Conservation (phyloP, 192 early-diverging fungal species). For the Coemansia sp. region DNA sequence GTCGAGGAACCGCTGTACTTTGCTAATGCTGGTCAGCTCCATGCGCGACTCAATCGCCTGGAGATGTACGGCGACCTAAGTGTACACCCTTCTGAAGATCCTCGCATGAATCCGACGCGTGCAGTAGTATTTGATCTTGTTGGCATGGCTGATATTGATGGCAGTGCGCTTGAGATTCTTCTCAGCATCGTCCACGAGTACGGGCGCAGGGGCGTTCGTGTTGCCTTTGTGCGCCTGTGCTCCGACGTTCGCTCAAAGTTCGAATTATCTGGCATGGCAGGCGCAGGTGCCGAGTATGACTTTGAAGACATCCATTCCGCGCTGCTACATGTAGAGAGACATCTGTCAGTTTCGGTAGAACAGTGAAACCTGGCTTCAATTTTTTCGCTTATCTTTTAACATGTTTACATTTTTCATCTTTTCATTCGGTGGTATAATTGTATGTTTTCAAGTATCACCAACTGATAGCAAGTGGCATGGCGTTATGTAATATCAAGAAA, state of each 20-base stretch:
- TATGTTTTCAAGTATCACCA: too few relatives aligned
- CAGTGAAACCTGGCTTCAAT: not conserved
- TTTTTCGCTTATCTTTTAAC: not conserved
- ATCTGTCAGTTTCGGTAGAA: constrained; percentile 19
- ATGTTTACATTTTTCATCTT: not conserved
- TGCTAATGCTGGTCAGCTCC: constrained; percentile 95
- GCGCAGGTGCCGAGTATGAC: constrained; percentile 65
- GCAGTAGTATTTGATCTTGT: constrained; percentile 91
- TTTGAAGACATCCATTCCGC: constrained; percentile 71
- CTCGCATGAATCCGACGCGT: constrained; percentile 70
- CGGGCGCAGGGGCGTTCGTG: constrained; percentile 72
- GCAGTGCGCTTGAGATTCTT: constrained; percentile 87
- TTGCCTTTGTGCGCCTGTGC: constrained; percentile 90
- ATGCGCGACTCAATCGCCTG: constrained; percentile 88
- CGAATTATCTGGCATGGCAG: constrained; percentile 66
- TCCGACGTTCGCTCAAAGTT: constrained; percentile 70
- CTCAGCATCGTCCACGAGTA: constrained; percentile 90
- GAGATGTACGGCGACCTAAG: constrained; percentile 93
- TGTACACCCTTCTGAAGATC: constrained; percentile 91
- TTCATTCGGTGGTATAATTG: not conserved
- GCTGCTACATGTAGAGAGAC: constrained; percentile 54
- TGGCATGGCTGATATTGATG: constrained; percentile 87
- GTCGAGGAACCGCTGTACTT: constrained; percentile 95
- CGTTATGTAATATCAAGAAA: too few relatives aligned
- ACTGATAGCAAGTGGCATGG: too few relatives aligned